phyloP scores from a whole-genome alignment of 495 filamentous ascomycete genomes.

The Hypoxylon perforatum region DNA sequence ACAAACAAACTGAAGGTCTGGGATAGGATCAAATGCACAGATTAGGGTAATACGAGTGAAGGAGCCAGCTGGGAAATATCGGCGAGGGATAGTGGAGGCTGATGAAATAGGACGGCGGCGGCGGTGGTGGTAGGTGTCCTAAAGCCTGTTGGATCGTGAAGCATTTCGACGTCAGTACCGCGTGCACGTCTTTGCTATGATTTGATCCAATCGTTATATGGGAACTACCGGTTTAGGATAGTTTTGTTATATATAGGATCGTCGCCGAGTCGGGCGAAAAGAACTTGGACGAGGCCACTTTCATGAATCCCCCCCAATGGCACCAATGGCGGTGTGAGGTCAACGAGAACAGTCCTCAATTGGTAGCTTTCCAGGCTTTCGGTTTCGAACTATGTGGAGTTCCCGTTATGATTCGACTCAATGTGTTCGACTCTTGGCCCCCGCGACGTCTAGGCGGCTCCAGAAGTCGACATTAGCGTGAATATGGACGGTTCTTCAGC shows the following conservation, averaged over 20 bases:
- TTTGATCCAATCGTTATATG: slow-evolving; percentile 10
- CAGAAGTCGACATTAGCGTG: slow-evolving; percentile 42
- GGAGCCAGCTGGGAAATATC: slow-evolving; percentile 22
- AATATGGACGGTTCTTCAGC: slow-evolving; percentile 5
- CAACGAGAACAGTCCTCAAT: slow-evolving; percentile 32
- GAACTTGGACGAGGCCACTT: slow-evolving; percentile 20
- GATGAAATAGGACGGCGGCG: slow-evolving; percentile 25
- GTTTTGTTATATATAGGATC: slow-evolving; percentile 43
- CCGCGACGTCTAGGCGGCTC: slow-evolving; percentile 37
- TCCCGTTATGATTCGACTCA: slow-evolving; percentile 28
- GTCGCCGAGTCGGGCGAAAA: slow-evolving; percentile 26
- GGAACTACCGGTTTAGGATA: slow-evolving; percentile 14
- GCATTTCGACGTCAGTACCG: slow-evolving; percentile 50
- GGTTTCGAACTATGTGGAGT: slow-evolving; percentile 39
- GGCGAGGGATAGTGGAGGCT: slow-evolving; percentile 31
- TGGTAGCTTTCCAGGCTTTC: slow-evolving; percentile 37
- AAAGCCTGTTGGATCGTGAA: slow-evolving; percentile 43
- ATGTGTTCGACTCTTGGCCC: slow-evolving; percentile 31
- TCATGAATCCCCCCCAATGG: slow-evolving; percentile 20
- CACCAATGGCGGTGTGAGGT: slow-evolving; percentile 44
- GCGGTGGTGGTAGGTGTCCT: slow-evolving; percentile 37
- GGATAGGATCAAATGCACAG: slow-evolving; percentile 21
- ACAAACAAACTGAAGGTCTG: slow-evolving; percentile 30
- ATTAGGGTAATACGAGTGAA: slow-evolving; percentile 18
- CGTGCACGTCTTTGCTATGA: slow-evolving; percentile 31